Evolutionary conservation across 768 basidiomycete species (phyloP), one percentile per base, ranked within the genome.

Genomic region (Scleroderma bovista): DNA sequence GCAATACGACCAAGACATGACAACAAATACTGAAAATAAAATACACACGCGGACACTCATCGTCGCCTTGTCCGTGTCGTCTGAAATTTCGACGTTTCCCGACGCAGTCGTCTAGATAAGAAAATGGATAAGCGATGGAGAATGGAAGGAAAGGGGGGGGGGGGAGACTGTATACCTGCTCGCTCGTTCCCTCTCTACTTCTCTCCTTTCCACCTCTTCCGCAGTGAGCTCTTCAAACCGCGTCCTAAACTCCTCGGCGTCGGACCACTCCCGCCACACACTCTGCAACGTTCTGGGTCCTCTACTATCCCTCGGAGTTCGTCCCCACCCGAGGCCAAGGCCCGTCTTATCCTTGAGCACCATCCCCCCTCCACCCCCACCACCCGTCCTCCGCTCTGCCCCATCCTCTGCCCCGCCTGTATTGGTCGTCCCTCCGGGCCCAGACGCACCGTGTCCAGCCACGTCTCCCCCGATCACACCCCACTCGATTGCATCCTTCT

Each of bases 221-320:
- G 84, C 78, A 3, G 75, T 90, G 55, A 98, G 64, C 56, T 89
- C 84, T 67, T 96, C 85, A 65, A 96, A 86, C 45, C 83, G 75
- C 34, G 96, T 97, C 55, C 80, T 78, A 66, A 90, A 96, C 65
- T 94, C 91, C 61, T 89, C 89, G 32, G 87, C 82, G 63, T 96
- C 95, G 31, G 76, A 78, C 93, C 93, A 98, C 63, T 97, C 95
- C 40, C 93, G 72, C 95, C 95, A 98, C 3, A 94, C 87, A 50
- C 93, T 88, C 66, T 80, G 80, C 43, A 97, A 69, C 26, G 77
- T 72, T 67, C 88, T 91, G 8, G 92, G 88, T 2, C 92, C 94
- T 24, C 84, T 71, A 16, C 85, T 87, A 51, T 86, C 86, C 55
- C 77, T 83, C n/a, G 83, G 84, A 20, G 81, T 80, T n/a, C 83